phyloP scores from a whole-genome alignment of 306 rosid species.

The Inga leiocalycina region DNA sequence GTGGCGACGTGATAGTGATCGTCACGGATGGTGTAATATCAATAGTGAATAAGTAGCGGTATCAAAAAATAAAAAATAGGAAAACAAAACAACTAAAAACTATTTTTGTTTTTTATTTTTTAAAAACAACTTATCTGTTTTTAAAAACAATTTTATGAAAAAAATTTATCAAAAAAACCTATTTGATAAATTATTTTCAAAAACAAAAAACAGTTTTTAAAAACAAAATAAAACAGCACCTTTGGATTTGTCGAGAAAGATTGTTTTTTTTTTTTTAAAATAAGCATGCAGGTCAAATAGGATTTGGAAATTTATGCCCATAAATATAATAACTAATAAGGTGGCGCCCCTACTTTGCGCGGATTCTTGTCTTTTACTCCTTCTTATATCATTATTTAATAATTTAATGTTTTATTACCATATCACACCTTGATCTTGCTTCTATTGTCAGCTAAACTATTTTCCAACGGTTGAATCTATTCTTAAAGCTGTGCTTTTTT shows the following conservation, averaged over 20 bases:
- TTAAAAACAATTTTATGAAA: no score
- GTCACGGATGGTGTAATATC: no score
- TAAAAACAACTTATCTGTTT: no score
- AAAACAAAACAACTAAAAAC: no score
- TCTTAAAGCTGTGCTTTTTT: not conserved
- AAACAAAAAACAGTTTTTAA: no score
- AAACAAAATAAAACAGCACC: no score
- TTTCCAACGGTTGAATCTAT: not conserved
- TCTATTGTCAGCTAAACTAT: slow-evolving; percentile 1
- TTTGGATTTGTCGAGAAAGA: not conserved
- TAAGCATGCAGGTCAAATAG: slow-evolving; percentile 39
- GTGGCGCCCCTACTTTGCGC: slow-evolving; percentile 8
- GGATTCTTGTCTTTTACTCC: slow-evolving; percentile 9
- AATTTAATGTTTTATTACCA: slow-evolving; percentile 2
- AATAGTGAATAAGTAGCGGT: no score
- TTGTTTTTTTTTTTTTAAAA: slow-evolving; percentile 37
- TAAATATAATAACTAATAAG: not conserved
- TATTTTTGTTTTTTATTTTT: no score
- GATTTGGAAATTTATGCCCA: slow-evolving; percentile 14
- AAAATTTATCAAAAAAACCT: no score
- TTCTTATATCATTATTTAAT: not conserved
- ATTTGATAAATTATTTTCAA: no score
- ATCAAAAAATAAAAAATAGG: no score
- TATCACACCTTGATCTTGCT: slow-evolving; percentile 23
- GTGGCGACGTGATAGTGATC: no score